phyloP scores from a whole-genome alignment of 331 rosid species.

The Telfairia occidentalis region DNA sequence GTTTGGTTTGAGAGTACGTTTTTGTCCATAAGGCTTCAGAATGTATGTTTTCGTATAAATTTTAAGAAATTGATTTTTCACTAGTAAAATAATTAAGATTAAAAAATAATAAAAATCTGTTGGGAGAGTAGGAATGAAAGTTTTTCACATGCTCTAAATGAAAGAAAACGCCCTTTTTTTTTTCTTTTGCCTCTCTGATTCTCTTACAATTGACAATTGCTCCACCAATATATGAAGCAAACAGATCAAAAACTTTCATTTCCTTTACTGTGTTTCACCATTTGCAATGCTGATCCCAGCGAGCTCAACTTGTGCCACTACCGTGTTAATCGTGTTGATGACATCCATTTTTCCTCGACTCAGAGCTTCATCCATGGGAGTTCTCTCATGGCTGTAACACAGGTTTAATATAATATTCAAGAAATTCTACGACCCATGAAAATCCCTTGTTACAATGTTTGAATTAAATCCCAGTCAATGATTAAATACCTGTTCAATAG shows the following conservation, averaged over 20 bases:
- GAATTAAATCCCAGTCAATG: not conserved
- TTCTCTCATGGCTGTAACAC: conserved; percentile 51
- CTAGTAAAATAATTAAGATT: no score
- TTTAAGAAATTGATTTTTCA: no score
- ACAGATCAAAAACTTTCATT: not conserved
- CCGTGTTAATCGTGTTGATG: conserved; percentile 62
- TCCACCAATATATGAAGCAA: not conserved
- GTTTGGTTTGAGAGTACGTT: no score
- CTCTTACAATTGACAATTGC: not conserved
- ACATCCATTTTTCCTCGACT: conserved; percentile 51
- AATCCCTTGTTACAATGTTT: not conserved
- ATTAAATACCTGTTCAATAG: conserved; percentile 49
- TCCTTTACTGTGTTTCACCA: not conserved
- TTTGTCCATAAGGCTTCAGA: no score
- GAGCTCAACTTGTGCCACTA: conserved; percentile 61
- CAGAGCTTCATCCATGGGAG: conserved; percentile 87
- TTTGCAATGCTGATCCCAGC: conserved; percentile 31
- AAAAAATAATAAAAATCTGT: no score
- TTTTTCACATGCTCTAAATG: no score
- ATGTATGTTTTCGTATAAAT: no score
- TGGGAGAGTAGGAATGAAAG: no score
- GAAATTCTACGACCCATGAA: not conserved
- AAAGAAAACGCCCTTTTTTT: no score
- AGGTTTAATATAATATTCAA: not conserved
- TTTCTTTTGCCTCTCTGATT: not conserved